Base-by-base conservation (phyloP, 495 filamentous ascomycete species). In the Opeltia flavorubescens region DNA sequence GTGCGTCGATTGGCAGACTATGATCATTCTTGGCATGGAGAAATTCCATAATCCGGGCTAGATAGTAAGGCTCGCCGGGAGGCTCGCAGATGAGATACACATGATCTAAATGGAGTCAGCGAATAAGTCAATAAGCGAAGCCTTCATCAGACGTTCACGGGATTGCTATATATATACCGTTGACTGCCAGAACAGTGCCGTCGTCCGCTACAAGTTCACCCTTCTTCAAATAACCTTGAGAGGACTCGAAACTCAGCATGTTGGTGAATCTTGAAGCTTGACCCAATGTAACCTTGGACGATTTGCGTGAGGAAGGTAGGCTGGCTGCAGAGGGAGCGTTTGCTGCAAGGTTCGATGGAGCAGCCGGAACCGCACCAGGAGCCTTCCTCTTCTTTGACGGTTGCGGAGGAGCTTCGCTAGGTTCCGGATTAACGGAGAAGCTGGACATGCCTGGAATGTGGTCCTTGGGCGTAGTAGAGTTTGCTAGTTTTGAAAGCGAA, bases 51-150 rank as follows among this genome's bases (percentile, higher is more conserved):
- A 99, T 88, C 47, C 91, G 83, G 39, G 83, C 88, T 49, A 99
- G 67, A 61, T 99, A 99, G 65, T 99, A 99, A 21, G 91, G 93
- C 61, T 99, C 91, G 30, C 91, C 91, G 2, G 91, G 91, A 13
- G 91, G 91, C 64, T 99, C 91, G 66, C 88, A 99, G 47, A 99
- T 81, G 52, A 96, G 76, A 68, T 96, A 99, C 39, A 94, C 81
- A 58, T 95, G 87, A 68, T 99, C 91, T 99, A 64, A 8, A 29
- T 43, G 7, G 26, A 33, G 46, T 63, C 53, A 66, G 53, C 52
- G 48, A 51, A 36, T 29, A 30, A 24, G 45, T 43, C 41, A 30
- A 44, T 47, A 20, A 45, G 25, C 34, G 23, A 41, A 45, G 21
- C 56, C 55, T 55, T 33, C 44, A 51, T 55, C 54, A 56, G 59